Percentiles rank a stretch among this genome's conserved stretches.
Evolutionary conservation across 352 stramenopile species (phyloP).

Genomic region (Globisporangium takayamanum): DNA sequence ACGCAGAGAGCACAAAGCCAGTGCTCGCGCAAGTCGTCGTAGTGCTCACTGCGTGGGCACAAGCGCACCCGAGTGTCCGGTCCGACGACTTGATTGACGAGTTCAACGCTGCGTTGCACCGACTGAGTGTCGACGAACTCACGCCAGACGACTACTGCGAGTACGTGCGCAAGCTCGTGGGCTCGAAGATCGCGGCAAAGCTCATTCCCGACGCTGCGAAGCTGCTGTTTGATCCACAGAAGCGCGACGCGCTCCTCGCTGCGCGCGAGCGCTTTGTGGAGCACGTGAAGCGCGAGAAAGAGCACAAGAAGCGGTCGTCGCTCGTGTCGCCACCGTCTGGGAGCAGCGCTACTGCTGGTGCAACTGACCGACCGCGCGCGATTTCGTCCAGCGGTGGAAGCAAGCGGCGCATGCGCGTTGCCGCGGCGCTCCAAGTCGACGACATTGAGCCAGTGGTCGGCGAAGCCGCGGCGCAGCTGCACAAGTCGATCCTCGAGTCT

Average conservation of each 20-base stretch:
- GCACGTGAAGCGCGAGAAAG: conserved; percentile 69
- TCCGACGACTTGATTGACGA: conserved; percentile 43
- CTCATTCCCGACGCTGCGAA: conserved; percentile 73
- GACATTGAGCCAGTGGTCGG: conserved; percentile 81
- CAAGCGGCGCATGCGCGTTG: conserved; percentile 37
- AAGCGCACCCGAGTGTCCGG: conserved; percentile 43
- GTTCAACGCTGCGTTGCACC: conserved; percentile 53
- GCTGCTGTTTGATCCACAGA: conserved; percentile 48
- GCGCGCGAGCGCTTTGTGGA: conserved; percentile 62
- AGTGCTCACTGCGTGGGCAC: conserved; percentile 54
- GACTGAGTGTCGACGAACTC: conserved; percentile 60
- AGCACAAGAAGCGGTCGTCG: conserved; percentile 59
- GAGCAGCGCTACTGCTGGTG: conserved; percentile 16
- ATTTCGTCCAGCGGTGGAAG: conserved; percentile 22
- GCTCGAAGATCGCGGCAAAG: conserved; percentile 63
- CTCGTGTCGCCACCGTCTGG: conserved; percentile 15
- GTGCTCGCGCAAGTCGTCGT: conserved; percentile 64
- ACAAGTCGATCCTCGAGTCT: conserved; percentile 79
- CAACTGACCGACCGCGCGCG: conserved; percentile 21
- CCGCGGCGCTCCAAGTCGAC: conserved; percentile 49
- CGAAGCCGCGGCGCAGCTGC: conserved; percentile 71
- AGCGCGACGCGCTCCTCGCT: conserved; percentile 42
- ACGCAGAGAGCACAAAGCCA: conserved; percentile 46
- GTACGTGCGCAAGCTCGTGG: conserved; percentile 56
- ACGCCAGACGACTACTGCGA: conserved; percentile 68